Evolutionary conservation across 805 yeast genomes (phyloP).

Genomic region (Wickerhamiella occidentalis): DNA sequence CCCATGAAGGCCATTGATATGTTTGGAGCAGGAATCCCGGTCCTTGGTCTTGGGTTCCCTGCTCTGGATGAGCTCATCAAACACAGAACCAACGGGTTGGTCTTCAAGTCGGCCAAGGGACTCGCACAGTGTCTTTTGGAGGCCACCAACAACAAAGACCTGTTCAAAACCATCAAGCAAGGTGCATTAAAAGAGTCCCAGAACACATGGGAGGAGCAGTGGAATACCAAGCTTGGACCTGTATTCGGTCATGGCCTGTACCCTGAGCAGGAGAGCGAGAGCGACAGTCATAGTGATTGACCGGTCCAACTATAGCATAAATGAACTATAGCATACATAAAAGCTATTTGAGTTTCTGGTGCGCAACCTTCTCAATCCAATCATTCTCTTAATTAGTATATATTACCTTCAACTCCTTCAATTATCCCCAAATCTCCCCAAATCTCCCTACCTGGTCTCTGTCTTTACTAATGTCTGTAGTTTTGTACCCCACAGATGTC

Average conservation of each 20-base stretch:
- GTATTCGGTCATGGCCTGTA: slow-evolving; percentile 30
- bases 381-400: too few relatives aligned
- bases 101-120: slow-evolving; percentile 34
- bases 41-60: slow-evolving; percentile 60
- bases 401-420: too few relatives aligned
- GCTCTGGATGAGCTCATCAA: slow-evolving; percentile 70
- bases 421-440: too few relatives aligned
- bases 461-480: slow-evolving; percentile 10
- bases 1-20: slow-evolving; percentile 97
- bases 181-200: slow-evolving; percentile 70
- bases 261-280: slow-evolving; percentile 19
- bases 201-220: slow-evolving; percentile 62
- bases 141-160: slow-evolving; percentile 25
- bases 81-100: slow-evolving; percentile 56
- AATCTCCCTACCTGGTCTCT: too few relatives aligned
- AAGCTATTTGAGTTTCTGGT: too few relatives aligned
- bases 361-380: too few relatives aligned
- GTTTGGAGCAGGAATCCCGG: slow-evolving; percentile 95
- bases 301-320: too few relatives aligned
- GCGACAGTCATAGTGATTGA: slow-evolving; percentile 14
- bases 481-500: slow-evolving; percentile 11
- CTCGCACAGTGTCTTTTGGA: slow-evolving; percentile 34
- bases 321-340: too few relatives aligned
- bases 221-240: slow-evolving; percentile 45
- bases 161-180: slow-evolving; percentile 34